phyloP scores from a whole-genome alignment of 2,329 filamentous ascomycete genomes.

The Clonostachys byssicola region DNA sequence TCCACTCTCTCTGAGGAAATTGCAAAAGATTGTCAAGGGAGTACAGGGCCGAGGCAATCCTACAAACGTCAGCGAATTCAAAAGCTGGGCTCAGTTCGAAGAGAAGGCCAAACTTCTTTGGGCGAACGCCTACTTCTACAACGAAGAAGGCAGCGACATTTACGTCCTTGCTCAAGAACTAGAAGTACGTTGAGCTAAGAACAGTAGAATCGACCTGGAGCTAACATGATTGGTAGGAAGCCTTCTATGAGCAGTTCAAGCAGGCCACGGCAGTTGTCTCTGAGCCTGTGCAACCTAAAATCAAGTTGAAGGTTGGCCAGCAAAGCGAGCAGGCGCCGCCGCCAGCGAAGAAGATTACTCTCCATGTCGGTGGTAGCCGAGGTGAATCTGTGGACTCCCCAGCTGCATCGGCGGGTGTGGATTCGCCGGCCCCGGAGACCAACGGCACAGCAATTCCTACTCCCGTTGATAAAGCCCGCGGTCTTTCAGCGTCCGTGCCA shows the following conservation, averaged over 20 bases:
- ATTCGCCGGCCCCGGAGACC: conserved; percentile 6
- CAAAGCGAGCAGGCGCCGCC: conserved; percentile 32
- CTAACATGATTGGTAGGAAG: conserved; percentile 40
- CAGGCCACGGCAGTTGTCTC: conserved; percentile 69
- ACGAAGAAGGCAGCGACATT: conserved; percentile 87
- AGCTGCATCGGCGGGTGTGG: conserved; percentile 26
- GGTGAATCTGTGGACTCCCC: conserved; percentile 50
- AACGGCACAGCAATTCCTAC: not conserved
- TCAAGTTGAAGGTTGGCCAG: conserved; percentile 71
- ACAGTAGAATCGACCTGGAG: conserved; percentile 4
- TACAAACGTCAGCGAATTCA: conserved; percentile 65
- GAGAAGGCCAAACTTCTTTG: conserved; percentile 78
- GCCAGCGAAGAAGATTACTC: conserved; percentile 62
- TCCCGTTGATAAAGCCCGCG: conserved; percentile 27
- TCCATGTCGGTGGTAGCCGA: conserved; percentile 59
- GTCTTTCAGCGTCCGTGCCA: conserved; percentile 4
- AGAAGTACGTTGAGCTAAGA: conserved; percentile 50
- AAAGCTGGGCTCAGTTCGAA: conserved; percentile 78
- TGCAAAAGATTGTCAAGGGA: conserved; percentile 75
- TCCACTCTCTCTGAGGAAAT: conserved; percentile 71
- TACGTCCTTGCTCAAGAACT: conserved; percentile 73
- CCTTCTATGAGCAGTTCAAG: conserved; percentile 64
- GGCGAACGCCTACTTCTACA: conserved; percentile 85
- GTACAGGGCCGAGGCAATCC: conserved; percentile 64
- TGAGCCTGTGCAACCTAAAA: conserved; percentile 70